phyloP scores from a whole-genome alignment of 257 asterid species.

The Anisodus acutangulus region DNA sequence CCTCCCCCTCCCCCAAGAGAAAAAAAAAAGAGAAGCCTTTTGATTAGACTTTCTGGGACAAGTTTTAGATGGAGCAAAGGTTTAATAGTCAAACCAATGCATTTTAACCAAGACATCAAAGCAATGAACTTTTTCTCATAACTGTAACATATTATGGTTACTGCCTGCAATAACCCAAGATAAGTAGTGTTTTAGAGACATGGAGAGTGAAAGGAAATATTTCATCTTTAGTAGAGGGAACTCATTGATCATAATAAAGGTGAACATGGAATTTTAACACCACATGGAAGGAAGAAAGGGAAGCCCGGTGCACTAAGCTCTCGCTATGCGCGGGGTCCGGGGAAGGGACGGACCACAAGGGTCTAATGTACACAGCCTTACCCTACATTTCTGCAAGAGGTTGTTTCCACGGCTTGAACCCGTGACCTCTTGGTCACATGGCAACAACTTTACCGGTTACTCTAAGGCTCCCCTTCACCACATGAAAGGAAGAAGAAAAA shows the following conservation, averaged over 20 bases:
- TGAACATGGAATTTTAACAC: neutral
- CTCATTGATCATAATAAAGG: neutral
- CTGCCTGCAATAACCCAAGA: neutral
- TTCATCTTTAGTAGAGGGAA: constrained; percentile 5
- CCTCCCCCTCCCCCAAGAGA: neutral
- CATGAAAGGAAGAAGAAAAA: neutral
- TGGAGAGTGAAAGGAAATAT: neutral
- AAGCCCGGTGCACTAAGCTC: no score
- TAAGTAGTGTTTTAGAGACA: neutral
- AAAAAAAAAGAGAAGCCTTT: neutral
- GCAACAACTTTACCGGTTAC: no score
- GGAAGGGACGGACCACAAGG: no score
- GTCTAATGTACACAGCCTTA: no score
- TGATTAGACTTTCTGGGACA: neutral
- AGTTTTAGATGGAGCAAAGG: neutral
- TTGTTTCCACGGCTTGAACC: no score
- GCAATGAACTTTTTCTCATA: neutral
- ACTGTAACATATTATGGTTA: neutral
- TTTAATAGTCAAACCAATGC: neutral
- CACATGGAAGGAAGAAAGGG: neutral
- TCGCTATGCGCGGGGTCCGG: no score
- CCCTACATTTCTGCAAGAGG: no score
- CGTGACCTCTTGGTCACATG: no score
- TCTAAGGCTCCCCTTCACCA: no score
- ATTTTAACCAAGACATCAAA: constrained; percentile 1